Conservation (phyloP, 1,139 yeast species). For the Candida glucosophila region DNA sequence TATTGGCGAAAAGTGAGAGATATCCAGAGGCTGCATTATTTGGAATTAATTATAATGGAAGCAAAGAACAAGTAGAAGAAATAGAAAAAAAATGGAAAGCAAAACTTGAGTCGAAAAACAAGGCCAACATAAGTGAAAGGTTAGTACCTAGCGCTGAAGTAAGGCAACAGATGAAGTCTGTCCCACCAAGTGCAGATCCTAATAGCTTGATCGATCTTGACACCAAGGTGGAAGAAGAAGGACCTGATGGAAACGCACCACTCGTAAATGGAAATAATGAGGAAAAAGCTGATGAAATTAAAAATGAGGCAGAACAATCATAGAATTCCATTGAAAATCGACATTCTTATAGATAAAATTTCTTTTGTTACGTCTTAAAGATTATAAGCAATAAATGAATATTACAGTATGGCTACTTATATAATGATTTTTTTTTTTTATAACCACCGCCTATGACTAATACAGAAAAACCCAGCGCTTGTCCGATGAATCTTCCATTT, state of each 20-base stretch:
- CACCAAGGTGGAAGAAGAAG: constrained; percentile 6
- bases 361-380: too few species aligned
- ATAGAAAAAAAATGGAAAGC: constrained; percentile 62
- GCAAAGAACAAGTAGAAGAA: constrained; percentile 26
- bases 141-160: too few species aligned
- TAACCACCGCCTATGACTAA: too few species aligned
- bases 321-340: too few species aligned
- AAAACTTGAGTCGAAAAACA: constrained; percentile 41
- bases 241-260: constrained; percentile 8
- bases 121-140: constrained; percentile 53
- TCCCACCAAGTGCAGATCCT: constrained; percentile 10
- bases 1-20: constrained; percentile 64
- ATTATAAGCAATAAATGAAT: too few species aligned
- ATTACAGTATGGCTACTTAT: too few species aligned
- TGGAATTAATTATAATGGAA: constrained; percentile 56
- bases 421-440: too few species aligned
- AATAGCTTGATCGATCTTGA: constrained; percentile 4
- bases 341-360: too few species aligned
- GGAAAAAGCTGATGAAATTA: constrained; percentile 11
- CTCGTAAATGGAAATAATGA: constrained; percentile 8
- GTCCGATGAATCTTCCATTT: constrained; percentile 33
- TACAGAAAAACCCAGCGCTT: constrained; percentile 37
- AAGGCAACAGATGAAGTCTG: too few species aligned
- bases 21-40: constrained; percentile 80
- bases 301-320: constrained; percentile 9